phyloP scores from a whole-genome alignment of 1,139 yeast species.

The Protomyces inouyei region DNA sequence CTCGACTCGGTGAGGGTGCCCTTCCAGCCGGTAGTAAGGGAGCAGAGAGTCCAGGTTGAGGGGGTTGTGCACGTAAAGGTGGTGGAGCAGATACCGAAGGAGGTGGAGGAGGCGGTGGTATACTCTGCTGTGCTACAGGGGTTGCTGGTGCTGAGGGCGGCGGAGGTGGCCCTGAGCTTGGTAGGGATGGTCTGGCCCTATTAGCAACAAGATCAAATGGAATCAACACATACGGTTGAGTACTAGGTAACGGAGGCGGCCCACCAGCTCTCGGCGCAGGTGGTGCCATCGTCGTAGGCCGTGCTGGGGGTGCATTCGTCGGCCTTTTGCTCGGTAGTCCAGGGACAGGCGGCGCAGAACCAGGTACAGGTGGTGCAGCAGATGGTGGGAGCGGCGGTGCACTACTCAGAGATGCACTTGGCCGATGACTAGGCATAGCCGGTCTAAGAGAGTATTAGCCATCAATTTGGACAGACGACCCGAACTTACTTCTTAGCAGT shows the following conservation, averaged over 20 bases:
- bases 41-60: slow-evolving; percentile 30
- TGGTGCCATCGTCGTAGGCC: slow-evolving; percentile 23
- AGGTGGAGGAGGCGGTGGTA: slow-evolving; percentile 36
- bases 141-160: slow-evolving; percentile 31
- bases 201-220: slow-evolving; percentile 28
- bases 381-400: slow-evolving; percentile 35
- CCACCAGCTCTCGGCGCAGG: slow-evolving; percentile 35
- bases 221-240: slow-evolving; percentile 32
- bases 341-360: slow-evolving; percentile 34
- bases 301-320: background rate
- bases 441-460: slow-evolving; percentile 27
- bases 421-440: slow-evolving; percentile 4
- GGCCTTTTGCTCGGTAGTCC: slow-evolving; percentile 32
- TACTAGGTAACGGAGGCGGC: slow-evolving; percentile 31
- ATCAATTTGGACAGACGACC: background rate
- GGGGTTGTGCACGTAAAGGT: slow-evolving; percentile 28
- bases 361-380: slow-evolving; percentile 34
- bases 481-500: background rate
- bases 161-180: slow-evolving; percentile 31
- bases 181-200: slow-evolving; percentile 31
- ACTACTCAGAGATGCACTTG: slow-evolving; percentile 17
- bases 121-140: slow-evolving; percentile 32
- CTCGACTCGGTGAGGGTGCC: slow-evolving; percentile 33
- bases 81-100: slow-evolving; percentile 35
- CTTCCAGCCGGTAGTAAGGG: slow-evolving; percentile 33